These are phyloP conservation scores for Phellopilus nigrolimitatus DNA, from an alignment of 1,284 basidiomycete species.

Conservation along the genomic window DNA sequence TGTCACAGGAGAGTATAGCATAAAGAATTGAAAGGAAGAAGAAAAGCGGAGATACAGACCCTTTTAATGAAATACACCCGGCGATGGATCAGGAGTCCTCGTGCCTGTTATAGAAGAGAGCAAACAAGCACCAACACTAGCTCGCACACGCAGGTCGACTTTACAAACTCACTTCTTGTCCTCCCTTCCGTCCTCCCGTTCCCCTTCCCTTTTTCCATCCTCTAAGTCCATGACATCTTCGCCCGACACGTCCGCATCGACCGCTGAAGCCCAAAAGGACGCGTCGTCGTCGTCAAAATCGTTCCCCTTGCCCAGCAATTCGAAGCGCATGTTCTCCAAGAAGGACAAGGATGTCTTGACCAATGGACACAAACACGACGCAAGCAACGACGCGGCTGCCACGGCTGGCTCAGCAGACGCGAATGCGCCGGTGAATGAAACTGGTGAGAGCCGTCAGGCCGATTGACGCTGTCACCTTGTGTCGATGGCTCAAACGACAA, in stretches of 20 bases:
- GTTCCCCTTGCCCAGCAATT: constrained; percentile 6
- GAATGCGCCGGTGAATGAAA: constrained; percentile 1
- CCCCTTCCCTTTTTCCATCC: not conserved
- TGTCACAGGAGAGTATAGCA: too few relatives aligned
- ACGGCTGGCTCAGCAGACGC: constrained; percentile 5
- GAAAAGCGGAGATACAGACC: too few relatives aligned
- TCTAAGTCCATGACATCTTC: constrained; percentile 4
- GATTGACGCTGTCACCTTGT: not conserved
- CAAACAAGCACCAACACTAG: not conserved
- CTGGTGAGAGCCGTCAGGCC: constrained; percentile 9
- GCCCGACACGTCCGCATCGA: constrained; percentile 3
- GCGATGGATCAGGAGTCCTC: too few relatives aligned
- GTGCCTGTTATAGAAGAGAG: not conserved
- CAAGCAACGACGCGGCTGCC: constrained; percentile 8
- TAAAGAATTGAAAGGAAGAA: too few relatives aligned
- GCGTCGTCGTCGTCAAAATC: constrained; percentile 13
- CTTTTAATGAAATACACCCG: too few relatives aligned
- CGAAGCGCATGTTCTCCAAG: constrained; percentile 14
- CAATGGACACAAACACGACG: constrained; percentile 12
- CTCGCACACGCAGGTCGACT: not conserved
- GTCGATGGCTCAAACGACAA: not conserved
- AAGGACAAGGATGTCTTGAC: constrained; percentile 12
- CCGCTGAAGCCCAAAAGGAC: constrained; percentile 7
- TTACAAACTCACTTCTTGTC: not conserved
- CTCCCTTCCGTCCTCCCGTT: not conserved